phyloP scores from a whole-genome alignment of 129 eudicot genomes.

The Pseudognaphalium luteoalbum region DNA sequence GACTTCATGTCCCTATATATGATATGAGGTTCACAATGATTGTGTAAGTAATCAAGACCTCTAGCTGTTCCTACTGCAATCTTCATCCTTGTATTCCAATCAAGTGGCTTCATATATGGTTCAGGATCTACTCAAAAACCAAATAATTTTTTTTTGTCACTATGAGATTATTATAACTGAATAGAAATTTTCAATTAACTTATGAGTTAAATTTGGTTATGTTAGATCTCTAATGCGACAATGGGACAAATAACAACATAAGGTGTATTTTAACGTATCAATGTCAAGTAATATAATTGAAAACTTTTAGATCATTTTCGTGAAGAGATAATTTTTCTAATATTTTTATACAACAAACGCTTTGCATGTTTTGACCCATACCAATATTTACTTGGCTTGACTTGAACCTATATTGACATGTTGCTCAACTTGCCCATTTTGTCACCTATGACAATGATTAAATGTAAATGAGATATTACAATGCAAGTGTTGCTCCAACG shows the following conservation, averaged over 20 bases:
- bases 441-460: not conserved
- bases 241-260: not conserved
- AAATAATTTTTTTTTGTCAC: not conserved
- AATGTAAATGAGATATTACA: constrained; percentile 29
- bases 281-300: not conserved
- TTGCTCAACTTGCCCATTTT: not conserved
- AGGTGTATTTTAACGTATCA: not conserved
- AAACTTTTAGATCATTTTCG: no score
- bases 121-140: constrained; percentile 42
- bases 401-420: not conserved
- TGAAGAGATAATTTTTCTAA: no score
- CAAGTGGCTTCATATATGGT: constrained; percentile 53
- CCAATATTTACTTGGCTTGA: not conserved
- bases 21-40: constrained; percentile 29
- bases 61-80: constrained; percentile 55
- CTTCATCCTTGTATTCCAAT: constrained; percentile 63
- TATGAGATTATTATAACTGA: not conserved
- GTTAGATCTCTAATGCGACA: not conserved
- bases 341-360: no score
- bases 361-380: not conserved
- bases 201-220: not conserved
- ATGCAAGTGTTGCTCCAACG: constrained; percentile 59
- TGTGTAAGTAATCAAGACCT: constrained; percentile 35
- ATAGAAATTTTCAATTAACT: not conserved
- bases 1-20: constrained; percentile 41